Percentiles rank a stretch among this genome's conserved stretches.
These are phyloP conservation scores for Candida sonorensis DNA, from an alignment of 805 yeast genomes.

Conservation along the genomic window DNA sequence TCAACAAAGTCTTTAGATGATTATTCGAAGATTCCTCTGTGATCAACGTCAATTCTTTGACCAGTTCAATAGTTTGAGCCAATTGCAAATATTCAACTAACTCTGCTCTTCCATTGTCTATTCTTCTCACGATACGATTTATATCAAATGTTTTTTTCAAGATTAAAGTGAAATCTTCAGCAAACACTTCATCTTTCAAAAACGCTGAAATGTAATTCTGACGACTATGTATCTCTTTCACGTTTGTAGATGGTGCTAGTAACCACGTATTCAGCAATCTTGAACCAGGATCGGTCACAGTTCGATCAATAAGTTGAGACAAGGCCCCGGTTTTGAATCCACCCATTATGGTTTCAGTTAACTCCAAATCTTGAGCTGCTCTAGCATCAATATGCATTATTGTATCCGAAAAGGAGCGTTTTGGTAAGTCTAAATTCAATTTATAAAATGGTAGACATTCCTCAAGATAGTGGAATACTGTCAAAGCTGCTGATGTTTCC, in stretches of 20 bases:
- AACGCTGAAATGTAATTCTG: conserved; percentile 46
- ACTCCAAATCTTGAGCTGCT: conserved; percentile 70
- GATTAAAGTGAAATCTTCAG: conserved; percentile 27
- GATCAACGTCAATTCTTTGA: conserved; percentile 25
- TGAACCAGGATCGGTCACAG: conserved; percentile 78
- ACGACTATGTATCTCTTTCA: conserved; percentile 47
- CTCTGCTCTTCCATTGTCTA: conserved; percentile 34
- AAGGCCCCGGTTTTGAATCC: conserved; percentile 62
- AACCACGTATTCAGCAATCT: conserved; percentile 78
- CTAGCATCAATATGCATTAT: conserved; percentile 75
- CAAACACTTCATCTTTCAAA: conserved; percentile 20
- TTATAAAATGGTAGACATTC: conserved; percentile 67
- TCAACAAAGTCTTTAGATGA: conserved; percentile 5
- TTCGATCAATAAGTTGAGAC: conserved; percentile 59
- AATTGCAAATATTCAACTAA: conserved; percentile 24
- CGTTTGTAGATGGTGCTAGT: conserved; percentile 65
- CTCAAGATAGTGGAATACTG: conserved; percentile 59
- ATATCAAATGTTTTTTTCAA: conserved; percentile 49
- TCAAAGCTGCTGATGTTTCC: conserved; percentile 56
- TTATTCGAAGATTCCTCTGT: conserved; percentile 5
- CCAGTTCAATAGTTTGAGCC: conserved; percentile 18
- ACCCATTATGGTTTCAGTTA: conserved; percentile 52
- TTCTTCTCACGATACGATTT: conserved; percentile 50
- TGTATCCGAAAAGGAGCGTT: conserved; percentile 41
- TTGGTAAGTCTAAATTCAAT: conserved; percentile 62